A percentile compares a stretch with the other conserved stretches of the same genome.
Conservation (phyloP, 495 filamentous ascomycete genomes). For the Lasiosphaeriaceae sp. region DNA sequence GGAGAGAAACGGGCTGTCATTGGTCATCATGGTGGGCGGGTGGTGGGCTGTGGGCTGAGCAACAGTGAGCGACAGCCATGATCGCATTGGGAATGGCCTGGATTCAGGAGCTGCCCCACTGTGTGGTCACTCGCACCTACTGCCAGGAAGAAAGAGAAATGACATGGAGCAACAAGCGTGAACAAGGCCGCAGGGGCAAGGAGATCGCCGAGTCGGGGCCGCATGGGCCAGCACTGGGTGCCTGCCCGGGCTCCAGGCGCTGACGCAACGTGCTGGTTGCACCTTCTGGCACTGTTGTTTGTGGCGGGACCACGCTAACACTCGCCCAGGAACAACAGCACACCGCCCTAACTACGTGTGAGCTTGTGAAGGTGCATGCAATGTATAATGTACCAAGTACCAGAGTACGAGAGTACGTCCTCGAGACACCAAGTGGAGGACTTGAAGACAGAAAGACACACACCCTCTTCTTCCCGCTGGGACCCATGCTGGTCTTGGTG, state of each 20-base stretch:
- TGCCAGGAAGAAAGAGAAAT: conserved; percentile 4
- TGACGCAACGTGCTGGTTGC: conserved; percentile 7
- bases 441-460: no score
- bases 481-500: conserved; percentile 2
- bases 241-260: background rate
- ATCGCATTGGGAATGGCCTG: conserved; percentile 22
- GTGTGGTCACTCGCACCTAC: conserved; percentile 13
- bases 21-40: background rate
- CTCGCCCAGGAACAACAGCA: conserved; percentile 23
- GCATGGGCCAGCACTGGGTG: conserved; percentile 22
- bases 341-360: background rate
- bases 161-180: conserved; percentile 18
- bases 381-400: no score
- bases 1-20: conserved; percentile 29
- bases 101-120: conserved; percentile 11
- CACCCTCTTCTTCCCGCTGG: conserved; percentile 1
- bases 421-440: no score
- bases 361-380: background rate
- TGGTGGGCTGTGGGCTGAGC: conserved; percentile 23
- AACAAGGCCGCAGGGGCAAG: background rate
- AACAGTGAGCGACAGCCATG: conserved; percentile 11
- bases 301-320: conserved; percentile 11
- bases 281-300: conserved; percentile 15
- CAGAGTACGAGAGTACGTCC: no score
- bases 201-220: conserved; percentile 14